Evolutionary conservation across 139 green algal species (phyloP).

Genomic region (Chlorella vulgaris): DNA sequence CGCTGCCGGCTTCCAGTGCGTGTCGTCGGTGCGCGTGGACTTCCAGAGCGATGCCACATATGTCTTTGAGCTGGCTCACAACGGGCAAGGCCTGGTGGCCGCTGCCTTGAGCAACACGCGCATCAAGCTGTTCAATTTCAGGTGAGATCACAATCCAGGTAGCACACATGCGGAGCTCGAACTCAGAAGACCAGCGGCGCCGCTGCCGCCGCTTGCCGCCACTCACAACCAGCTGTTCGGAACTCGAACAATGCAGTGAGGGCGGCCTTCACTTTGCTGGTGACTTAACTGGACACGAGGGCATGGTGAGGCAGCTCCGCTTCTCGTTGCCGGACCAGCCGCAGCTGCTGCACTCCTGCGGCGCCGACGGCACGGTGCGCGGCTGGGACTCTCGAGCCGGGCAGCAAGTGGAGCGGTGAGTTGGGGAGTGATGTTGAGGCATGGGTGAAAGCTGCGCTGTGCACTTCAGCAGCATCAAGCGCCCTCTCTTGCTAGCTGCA

Average conservation of each 20-base stretch:
- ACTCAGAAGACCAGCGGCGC: too few species aligned
- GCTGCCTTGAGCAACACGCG: constrained; percentile 61
- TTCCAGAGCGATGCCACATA: constrained; percentile 66
- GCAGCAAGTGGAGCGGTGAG: constrained; percentile 33
- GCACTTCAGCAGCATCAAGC: not conserved
- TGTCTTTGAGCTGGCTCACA: constrained; percentile 61
- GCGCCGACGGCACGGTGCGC: constrained; percentile 61
- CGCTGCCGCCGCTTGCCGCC: not conserved
- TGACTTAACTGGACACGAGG: constrained; percentile 57
- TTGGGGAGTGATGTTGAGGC: not conserved
- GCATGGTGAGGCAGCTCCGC: constrained; percentile 48
- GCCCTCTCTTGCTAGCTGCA: not conserved
- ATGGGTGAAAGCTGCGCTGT: not conserved
- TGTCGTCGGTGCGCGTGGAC: constrained; percentile 39
- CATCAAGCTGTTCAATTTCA: constrained; percentile 62
- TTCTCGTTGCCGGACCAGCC: constrained; percentile 50
- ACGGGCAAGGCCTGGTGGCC: constrained; percentile 29
- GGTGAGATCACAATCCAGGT: too few species aligned
- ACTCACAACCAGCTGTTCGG: not conserved
- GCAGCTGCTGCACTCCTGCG: constrained; percentile 59
- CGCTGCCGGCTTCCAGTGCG: constrained; percentile 3
- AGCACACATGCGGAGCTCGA: too few species aligned
- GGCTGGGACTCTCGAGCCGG: constrained; percentile 68
- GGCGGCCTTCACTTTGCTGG: constrained; percentile 48
- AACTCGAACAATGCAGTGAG: not conserved